Conservation (phyloP, 164 flowering plant species). For the Stephania yunnanensis region DNA sequence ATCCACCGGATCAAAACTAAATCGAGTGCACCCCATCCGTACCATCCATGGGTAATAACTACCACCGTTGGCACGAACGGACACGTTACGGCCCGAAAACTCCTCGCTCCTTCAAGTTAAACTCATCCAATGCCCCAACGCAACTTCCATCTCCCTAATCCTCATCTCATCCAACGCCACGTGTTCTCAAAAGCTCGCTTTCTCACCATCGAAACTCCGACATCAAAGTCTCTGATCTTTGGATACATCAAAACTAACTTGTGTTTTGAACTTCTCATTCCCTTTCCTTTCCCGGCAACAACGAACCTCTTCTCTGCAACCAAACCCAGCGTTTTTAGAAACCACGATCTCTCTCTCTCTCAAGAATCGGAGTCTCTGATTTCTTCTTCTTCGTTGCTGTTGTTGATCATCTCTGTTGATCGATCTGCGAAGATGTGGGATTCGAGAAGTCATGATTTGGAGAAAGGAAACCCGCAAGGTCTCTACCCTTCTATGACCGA, state of each 20-base stretch:
- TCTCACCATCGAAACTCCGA: no score
- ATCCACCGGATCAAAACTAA: no score
- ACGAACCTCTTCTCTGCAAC: not conserved
- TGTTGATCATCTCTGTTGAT: not conserved
- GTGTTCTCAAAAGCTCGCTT: not conserved
- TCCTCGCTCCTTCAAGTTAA: not conserved
- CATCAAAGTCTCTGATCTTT: no score
- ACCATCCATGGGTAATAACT: not conserved
- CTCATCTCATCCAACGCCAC: not conserved
- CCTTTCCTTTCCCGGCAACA: not conserved
- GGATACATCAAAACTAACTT: no score
- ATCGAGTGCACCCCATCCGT: not conserved
- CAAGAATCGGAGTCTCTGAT: not conserved
- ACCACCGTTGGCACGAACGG: not conserved
- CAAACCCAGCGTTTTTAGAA: no score
- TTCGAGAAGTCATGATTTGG: constrained; percentile 28
- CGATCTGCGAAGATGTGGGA: not conserved
- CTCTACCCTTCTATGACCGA: constrained; percentile 67
- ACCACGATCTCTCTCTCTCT: not conserved
- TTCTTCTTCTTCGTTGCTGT: no score
- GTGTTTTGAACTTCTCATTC: not conserved
- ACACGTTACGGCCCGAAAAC: not conserved
- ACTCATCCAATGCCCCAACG: not conserved
- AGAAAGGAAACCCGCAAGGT: constrained; percentile 28
- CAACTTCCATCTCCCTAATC: not conserved